These are phyloP conservation scores for Pleoardoris graminearum DNA, from an alignment of 2,329 filamentous ascomycete species.

Conservation along the genomic window DNA sequence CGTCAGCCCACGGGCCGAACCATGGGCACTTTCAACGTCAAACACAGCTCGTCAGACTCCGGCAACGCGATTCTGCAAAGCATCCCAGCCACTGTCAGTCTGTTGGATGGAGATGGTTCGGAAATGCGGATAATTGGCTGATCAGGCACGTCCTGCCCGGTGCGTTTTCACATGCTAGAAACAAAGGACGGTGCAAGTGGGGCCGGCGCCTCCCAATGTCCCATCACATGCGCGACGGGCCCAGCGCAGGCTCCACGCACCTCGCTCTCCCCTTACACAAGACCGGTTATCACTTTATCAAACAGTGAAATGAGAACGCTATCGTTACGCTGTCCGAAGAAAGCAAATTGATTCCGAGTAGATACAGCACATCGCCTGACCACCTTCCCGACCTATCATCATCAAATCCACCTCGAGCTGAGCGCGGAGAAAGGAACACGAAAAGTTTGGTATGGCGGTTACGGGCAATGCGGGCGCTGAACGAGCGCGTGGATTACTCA, in stretches of 20 bases:
- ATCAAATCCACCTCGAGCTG: slow-evolving; percentile 4
- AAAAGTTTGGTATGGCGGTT: slow-evolving; percentile 22
- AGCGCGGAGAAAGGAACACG: background rate
- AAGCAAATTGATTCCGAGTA: background rate
- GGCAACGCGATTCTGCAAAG: no score
- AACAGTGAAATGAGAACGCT: background rate
- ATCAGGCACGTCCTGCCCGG: slow-evolving; percentile 5
- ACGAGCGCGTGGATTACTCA: slow-evolving; percentile 37
- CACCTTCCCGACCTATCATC: background rate
- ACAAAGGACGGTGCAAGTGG: slow-evolving; percentile 8
- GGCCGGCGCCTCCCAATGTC: background rate
- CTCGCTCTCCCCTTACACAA: background rate
- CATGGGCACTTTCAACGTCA: background rate
- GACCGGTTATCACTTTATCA: background rate
- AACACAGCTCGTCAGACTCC: background rate
- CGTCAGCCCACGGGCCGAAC: background rate
- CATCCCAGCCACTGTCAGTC: background rate
- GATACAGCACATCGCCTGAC: slow-evolving; percentile 3
- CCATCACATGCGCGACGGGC: slow-evolving; percentile 9
- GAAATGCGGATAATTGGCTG: slow-evolving; percentile 6
- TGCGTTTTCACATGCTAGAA: slow-evolving; percentile 14
- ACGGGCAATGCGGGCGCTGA: slow-evolving; percentile 31
- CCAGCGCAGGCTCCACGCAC: background rate
- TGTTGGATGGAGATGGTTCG: no score
- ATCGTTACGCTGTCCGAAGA: background rate